A percentile compares a stretch with the other conserved stretches of the same genome.
Evolutionary conservation across 208 protist genomes (phyloP).

Genomic region (Crithidia sp.): DNA sequence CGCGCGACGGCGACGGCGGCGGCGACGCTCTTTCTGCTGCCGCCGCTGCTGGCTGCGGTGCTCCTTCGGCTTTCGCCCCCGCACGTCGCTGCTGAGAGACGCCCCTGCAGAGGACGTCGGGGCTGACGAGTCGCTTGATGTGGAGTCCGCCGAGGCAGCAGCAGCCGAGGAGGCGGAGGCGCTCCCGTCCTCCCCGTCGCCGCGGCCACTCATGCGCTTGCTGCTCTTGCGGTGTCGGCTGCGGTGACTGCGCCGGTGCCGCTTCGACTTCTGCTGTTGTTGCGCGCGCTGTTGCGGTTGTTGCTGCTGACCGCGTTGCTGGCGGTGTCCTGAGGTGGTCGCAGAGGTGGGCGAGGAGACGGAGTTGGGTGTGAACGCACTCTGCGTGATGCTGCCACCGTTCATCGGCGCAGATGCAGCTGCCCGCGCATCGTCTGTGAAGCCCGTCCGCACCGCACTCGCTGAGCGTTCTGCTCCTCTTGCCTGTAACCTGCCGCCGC

Average conservation of each 20-base stretch:
- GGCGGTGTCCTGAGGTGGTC: slow-evolving; percentile 9
- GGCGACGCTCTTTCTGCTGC: background rate
- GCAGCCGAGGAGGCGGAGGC: background rate
- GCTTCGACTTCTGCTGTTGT: slow-evolving; percentile 7
- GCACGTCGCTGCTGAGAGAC: slow-evolving; percentile 3
- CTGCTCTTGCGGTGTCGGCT: background rate
- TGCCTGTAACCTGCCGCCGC: too few relatives aligned
- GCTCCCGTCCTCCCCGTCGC: background rate
- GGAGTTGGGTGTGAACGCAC: background rate
- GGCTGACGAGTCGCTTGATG: background rate
- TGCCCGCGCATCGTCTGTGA: slow-evolving; percentile 8
- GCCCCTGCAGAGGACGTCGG: background rate
- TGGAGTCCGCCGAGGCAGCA: background rate
- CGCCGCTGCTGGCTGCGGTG: slow-evolving; percentile 9
- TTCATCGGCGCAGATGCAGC: background rate
- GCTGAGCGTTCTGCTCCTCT: background rate
- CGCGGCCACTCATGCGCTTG: slow-evolving; percentile 5
- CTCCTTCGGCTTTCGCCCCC: background rate
- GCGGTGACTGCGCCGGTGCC: background rate
- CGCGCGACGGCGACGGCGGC: background rate
- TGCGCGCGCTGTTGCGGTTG: background rate
- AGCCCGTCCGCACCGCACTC: slow-evolving; percentile 5
- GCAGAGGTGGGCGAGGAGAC: background rate
- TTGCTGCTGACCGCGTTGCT: background rate
- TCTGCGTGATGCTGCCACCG: background rate